phyloP scores from a whole-genome alignment of 176 grass and related monocot species.

The Cenchrus purpureus region DNA sequence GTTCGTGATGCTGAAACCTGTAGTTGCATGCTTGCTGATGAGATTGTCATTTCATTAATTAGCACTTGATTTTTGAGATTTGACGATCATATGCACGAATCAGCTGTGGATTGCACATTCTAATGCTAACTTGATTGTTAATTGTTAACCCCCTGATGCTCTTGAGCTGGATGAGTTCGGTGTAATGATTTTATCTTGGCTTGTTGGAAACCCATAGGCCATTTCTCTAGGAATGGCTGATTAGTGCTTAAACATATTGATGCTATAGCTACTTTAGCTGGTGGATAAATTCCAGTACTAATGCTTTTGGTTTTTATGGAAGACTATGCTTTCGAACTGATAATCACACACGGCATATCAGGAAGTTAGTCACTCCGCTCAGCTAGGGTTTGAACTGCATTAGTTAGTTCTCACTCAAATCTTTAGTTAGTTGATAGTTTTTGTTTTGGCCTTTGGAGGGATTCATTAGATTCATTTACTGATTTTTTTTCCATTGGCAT shows the following conservation, averaged over 20 bases:
- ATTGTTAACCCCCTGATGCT: not conserved
- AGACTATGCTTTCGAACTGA: not conserved
- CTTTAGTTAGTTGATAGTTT: constrained; percentile 6
- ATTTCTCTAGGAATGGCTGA: not conserved
- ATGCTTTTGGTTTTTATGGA: constrained; percentile 7
- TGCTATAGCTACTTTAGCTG: not conserved
- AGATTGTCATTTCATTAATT: constrained; percentile 5
- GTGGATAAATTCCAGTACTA: constrained; percentile 2
- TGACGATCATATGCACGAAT: not conserved
- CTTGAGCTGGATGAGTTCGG: not conserved
- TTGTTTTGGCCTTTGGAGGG: not conserved
- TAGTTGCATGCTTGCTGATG: not conserved
- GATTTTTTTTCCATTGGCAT: not conserved
- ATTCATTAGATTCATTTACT: not conserved
- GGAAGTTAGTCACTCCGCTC: not conserved
- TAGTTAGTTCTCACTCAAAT: not conserved
- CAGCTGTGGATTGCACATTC: not conserved
- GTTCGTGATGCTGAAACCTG: constrained; percentile 34
- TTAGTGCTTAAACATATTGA: not conserved
- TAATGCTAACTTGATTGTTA: not conserved
- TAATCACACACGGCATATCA: constrained; percentile 6
- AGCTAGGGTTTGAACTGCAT: constrained; percentile 17
- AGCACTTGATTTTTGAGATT: not conserved
- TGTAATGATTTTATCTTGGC: not conserved
- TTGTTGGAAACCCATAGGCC: not conserved